These are phyloP conservation scores for Tulasnella calospora DNA, from an alignment of 768 basidiomycete genomes.

Conservation along the genomic window DNA sequence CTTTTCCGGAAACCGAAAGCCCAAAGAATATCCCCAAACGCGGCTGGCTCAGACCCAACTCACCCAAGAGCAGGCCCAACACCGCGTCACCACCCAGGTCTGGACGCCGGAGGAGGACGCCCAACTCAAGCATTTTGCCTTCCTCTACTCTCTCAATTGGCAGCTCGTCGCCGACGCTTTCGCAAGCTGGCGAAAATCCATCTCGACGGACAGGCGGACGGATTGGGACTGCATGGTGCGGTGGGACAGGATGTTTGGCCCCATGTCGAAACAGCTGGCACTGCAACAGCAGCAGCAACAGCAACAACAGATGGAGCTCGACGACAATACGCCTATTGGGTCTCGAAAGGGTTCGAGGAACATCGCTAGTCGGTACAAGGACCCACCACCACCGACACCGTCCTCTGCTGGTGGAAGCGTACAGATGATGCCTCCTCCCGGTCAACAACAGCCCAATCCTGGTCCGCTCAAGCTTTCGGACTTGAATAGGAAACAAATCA, in stretches of 20 bases:
- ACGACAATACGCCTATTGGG: conserved; percentile 11
- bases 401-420: background rate
- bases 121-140: conserved; percentile 36
- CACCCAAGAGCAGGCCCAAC: conserved; percentile 20
- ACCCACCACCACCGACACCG: conserved; percentile 7
- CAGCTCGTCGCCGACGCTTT: conserved; percentile 44
- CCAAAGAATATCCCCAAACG: conserved; percentile 17
- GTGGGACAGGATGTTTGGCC: conserved; percentile 33
- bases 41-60: background rate
- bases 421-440: conserved; percentile 22
- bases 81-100: conserved; percentile 15
- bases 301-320: background rate
- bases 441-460: background rate
- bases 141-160: conserved; percentile 44
- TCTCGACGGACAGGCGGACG: conserved; percentile 39
- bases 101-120: conserved; percentile 39
- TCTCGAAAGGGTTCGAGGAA: conserved; percentile 1
- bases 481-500: conserved; percentile 22
- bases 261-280: background rate
- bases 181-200: conserved; percentile 40
- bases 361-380: conserved; percentile 5
- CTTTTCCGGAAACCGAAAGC: conserved; percentile 10
- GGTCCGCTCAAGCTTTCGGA: background rate
- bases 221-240: conserved; percentile 45
- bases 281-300: conserved; percentile 15